Base-by-base conservation (phyloP, 2,329 filamentous ascomycete genomes). In the Fusarium longipes region DNA sequence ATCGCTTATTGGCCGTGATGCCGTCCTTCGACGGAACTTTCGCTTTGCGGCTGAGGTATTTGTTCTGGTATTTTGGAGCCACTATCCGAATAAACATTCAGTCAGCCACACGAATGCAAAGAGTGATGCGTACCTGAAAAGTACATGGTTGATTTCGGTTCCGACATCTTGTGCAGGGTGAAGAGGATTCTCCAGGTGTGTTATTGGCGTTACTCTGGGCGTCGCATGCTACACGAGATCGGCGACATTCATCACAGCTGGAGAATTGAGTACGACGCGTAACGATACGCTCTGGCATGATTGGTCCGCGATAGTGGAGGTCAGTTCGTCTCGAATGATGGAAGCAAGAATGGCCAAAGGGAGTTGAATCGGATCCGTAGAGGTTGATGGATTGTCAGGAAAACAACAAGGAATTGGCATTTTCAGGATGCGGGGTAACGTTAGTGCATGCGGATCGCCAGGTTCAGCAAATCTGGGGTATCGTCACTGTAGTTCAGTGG, bases 121-220 rank as follows among this genome's bases (percentile, higher is more conserved):
- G 11, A 9, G 12, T n/a, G 10, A n/a, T 9, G 17, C 47, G n/a
- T 64, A 72, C 76, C 60, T 75, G 72, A 50, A 77, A 77, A 15
- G 74, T 77, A 47, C 76, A 77, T 11, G 61, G 29, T 22, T 64
- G 65, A 25, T 65, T 45, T 10, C 73, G 68, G 44, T 74, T 74
- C 40, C 63, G 49, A 47, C 75, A 91, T 68, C 83, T 91, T 0
- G 90, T 92, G 4, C 90, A 93, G 67, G 87, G 89, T 70, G 88
- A 85, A 15, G 85, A 90, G 39, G 90, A 87, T 67, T 88, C 83
- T 11, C 88, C 89, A 1, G 83, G 87, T 9, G 89, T 87, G 18
- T 49, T 53, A 15, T 50, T 18, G 43, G 20, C 20, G 29, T 24
- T 65, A 42, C 51, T 68, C 32, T 64, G 57, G 2, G 73, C 73